Base-by-base conservation (phyloP, 75 land plant genomes). In the Picea sitchensis region DNA sequence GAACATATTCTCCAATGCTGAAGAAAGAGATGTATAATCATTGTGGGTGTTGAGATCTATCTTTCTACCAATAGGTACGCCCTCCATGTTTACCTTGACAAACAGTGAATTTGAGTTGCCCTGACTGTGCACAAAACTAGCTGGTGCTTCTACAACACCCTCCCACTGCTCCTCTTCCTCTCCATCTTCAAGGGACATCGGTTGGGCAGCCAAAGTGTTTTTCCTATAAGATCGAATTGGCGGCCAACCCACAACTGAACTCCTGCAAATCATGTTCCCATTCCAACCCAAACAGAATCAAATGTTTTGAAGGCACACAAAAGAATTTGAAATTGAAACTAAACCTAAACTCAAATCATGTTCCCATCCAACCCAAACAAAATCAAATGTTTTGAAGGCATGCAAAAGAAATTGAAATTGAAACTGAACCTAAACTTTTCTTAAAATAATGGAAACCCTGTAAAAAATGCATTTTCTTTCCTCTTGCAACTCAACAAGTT, bases 41-140 rank as follows among this genome's bases (percentile, higher is more conserved):
- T 84, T 77, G 77, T 83, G 81, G 32, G 79, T 51, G 34, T 69
- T 84, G 30, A 86, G 87, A 68, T 86, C 87, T 3, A 86, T 79
- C 15, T 86, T 86, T 47, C 88, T 81, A 11, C 88, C 88, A 76
- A 84, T 77, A 4, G 86, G 82, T 11, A 86, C 79, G 36, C 88
- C 88, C 34, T 86, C 88, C 88, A 86, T 86, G 65, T 84, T 80
- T 4, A 86, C 86, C 58, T 86, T 86, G 3, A 86, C 82, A 69
- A 73, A 80, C 83, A 26, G 21, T 26, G 65, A 18, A 13, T 31
- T 26, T 21, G 83, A 67, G 31, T 54, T 73, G 18, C 32, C 60
- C n/a, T 30, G 18, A 1, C 34, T 47, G 17, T 75, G 61, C 30
- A 57, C 77, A 47, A 14, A 20, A 23, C n/a, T 75, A 13, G 26